Evolutionary conservation across 2,329 filamentous ascomycete genomes (phyloP), one percentile per base, ranked within the genome.

Genomic region (Alternaria rosae): DNA sequence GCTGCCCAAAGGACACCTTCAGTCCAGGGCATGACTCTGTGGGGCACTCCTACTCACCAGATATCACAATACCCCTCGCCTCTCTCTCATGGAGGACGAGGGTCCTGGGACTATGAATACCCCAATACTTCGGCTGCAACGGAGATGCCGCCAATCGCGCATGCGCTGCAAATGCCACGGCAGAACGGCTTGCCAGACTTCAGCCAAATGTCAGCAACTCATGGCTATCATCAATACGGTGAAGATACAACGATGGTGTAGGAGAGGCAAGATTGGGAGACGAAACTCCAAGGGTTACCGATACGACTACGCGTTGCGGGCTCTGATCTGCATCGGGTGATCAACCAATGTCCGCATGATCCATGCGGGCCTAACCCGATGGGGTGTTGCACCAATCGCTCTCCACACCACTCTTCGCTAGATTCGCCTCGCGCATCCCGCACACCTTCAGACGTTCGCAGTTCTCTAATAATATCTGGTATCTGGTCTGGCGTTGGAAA

Each of bases 161-260:
- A 77, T 60, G 66, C 75, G 54, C 66, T 77, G 63, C 75, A 76
- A 57, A 72, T 76, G 67, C 68, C 75, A 70, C 75, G 72, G 60
- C 67, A 75, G 42, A 74, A 76, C 59, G 65, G 73, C n/a, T 70
- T 68, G 55, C 62, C 71, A 47, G 71, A 75, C 38, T 59, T 76
- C 43, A 72, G 65, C 68, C 74, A 77, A 63, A 62, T 76, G 61
- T 59, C 73, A 35, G 62, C 65, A 63, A 72, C 74, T 58, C 71
- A 71, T 57, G 59, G 69, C 53, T 79, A 79, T 71, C 75, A 77
- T 57, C 74, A 73, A 44, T 79, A 79, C 53, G 74, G 70, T 51
- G 76, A 79, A 67, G 75, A 74, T 66, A 79, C 76, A 43, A 78
- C 77, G 64, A 76, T 75, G 56, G 75, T 77, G 55, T 79, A 74